Evolutionary conservation across 1,284 basidiomycete genomes (phyloP).

Genomic region (Golubevia sp.): DNA sequence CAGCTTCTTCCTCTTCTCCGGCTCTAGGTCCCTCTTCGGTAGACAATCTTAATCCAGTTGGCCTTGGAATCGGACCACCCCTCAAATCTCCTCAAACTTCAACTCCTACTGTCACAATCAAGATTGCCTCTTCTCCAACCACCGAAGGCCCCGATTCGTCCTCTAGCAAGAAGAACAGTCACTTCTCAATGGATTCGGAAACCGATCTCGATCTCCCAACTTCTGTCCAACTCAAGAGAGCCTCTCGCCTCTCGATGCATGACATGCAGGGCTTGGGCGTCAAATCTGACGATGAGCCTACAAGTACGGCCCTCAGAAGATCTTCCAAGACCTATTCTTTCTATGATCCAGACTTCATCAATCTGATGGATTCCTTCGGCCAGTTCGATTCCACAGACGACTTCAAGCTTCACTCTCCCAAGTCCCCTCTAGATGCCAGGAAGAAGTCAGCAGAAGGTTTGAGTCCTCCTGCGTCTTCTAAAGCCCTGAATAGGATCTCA

Average conservation of each 20-base stretch:
- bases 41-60: background rate
- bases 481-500: background rate
- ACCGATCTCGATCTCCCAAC: background rate
- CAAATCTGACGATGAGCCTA: background rate
- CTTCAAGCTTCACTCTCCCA: slow-evolving; percentile 13
- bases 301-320: slow-evolving; percentile 4
- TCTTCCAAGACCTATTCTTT: slow-evolving; percentile 71
- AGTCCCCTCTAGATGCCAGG: background rate
- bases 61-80: background rate
- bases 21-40: background rate
- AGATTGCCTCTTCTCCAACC: background rate
- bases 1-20: background rate
- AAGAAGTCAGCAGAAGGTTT: slow-evolving; percentile 18
- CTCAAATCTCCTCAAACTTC: background rate
- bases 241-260: background rate
- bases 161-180: background rate
- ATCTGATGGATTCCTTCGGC: slow-evolving; percentile 62
- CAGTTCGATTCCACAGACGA: slow-evolving; percentile 36
- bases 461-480: slow-evolving; percentile 32
- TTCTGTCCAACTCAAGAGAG: background rate
- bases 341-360: slow-evolving; percentile 75
- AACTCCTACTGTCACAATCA: background rate
- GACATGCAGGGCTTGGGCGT: background rate
- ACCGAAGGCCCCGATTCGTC: background rate
- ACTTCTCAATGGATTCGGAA: background rate